Evolutionary conservation across 2,329 filamentous ascomycete genomes (phyloP).

Genomic region (Calycina herbarum): DNA sequence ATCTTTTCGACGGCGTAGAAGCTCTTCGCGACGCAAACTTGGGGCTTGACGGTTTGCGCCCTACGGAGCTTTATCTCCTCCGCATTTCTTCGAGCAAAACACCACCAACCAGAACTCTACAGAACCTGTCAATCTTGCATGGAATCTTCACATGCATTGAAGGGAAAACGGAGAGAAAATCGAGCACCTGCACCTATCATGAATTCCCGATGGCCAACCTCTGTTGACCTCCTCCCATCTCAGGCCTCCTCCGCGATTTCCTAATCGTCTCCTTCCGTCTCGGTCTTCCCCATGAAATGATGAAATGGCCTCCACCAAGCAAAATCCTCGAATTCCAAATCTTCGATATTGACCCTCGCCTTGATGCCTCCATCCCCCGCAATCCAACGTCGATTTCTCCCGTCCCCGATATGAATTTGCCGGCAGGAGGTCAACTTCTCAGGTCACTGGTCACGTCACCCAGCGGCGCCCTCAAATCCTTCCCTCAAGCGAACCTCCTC

Average conservation of each 20-base stretch:
- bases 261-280: neutral
- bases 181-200: too few relatives aligned
- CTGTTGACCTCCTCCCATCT: neutral
- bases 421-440: constrained; percentile 1
- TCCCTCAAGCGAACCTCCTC: neutral
- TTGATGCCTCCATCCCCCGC: neutral
- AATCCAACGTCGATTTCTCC: neutral
- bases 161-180: too few relatives aligned
- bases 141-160: too few relatives aligned
- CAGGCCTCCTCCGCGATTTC: neutral
- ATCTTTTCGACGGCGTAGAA: neutral
- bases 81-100: neutral
- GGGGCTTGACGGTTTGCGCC: neutral
- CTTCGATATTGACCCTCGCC: neutral
- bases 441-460: constrained; percentile 5
- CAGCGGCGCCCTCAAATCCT: neutral
- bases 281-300: neutral
- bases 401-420: constrained; percentile 6
- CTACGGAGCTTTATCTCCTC: neutral
- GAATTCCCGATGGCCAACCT: neutral
- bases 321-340: neutral
- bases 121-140: neutral
- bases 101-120: neutral
- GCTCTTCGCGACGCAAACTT: neutral
- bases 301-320: neutral